Base-by-base conservation (phyloP, 225 moss, liverwort and hornwort species). In the Climacium dendroides region DNA sequence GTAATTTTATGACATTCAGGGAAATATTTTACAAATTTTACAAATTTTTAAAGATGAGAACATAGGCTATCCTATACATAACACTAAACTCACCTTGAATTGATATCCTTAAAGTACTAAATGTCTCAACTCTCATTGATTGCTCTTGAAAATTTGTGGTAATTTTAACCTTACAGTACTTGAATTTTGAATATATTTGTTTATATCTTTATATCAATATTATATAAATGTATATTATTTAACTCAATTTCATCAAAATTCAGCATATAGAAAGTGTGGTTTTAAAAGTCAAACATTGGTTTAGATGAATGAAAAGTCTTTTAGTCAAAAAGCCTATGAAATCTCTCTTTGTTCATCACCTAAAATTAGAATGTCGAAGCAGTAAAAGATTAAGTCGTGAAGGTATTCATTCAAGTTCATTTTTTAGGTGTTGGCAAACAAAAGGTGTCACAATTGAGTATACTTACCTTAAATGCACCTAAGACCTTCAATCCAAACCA, bases 111-210 rank as follows among this genome's bases (percentile, higher is more conserved):
- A 0, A 24, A 53, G 24, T 23, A 53, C 8, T 53, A 4, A 20
- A 30, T 20, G 35, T 22, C 5, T 52, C 20, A 74, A 34, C 2
- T 34, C 2, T 52, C 34, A 34, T 52, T 8, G 8, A 13, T 19
- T 74, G 3, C 5, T 34, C 2, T 52, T 22, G 0, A 22, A 20
- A 74, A 20, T 34, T 74, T 52, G 8, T 34, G 1, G 34, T 34
- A 22, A 5, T 74, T 8, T 74, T 34, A 18, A 50, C 4, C 3
- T 0, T 19, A 0, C 7, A 12, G 24, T 1, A 0, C 0, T 7
- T 34, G 5, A 50, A 74, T 20, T 74, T 16, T 32, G 13, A 8
- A 34, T 13, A 74, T 52, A 12, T 34, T 29, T 74, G 0, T 1
- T 34, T 2, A 22, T 50, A 22, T 74, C 2, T 13, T 34, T 5